Percentiles rank a stretch among this genome's conserved stretches.
These are phyloP conservation scores for Chaetomium strumarium DNA, from an alignment of 2,329 filamentous ascomycete genomes.

Conservation along the genomic window DNA sequence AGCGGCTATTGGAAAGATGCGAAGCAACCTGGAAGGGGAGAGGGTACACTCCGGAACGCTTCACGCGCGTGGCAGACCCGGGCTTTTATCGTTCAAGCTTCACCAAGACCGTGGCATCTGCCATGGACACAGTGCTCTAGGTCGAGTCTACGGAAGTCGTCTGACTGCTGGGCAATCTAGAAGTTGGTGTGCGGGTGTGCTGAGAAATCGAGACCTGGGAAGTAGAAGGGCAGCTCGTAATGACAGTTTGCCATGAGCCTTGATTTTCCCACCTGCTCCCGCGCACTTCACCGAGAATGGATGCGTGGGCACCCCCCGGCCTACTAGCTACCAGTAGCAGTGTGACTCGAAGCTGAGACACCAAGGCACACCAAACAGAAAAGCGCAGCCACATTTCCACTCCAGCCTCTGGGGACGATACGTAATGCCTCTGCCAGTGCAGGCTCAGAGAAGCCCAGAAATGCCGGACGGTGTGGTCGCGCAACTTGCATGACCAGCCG, in stretches of 20 bases:
- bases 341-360: constrained; percentile 34
- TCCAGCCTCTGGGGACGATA: constrained; percentile 1
- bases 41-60: background rate
- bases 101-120: background rate
- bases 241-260: background rate
- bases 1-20: background rate
- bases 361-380: constrained; percentile 27
- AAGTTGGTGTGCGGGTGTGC: constrained; percentile 27
- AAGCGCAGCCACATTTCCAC: constrained; percentile 13
- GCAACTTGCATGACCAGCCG: background rate
- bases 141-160: constrained; percentile 10
- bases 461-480: background rate
- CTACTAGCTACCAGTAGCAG: constrained; percentile 23
- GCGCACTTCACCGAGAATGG: constrained; percentile 24
- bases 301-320: constrained; percentile 4
- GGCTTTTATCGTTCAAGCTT: background rate
- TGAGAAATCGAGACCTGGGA: constrained; percentile 13
- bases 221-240: background rate
- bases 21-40: background rate
- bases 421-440: constrained; percentile 10
- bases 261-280: constrained; percentile 12
- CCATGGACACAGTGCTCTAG: background rate
- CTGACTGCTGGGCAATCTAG: constrained; percentile 23
- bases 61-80: background rate
- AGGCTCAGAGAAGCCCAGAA: background rate